Percentiles rank a stretch among this genome's conserved stretches.
phyloP scores from a whole-genome alignment of 352 stramenopile genomes.

The Saprolegnia diclina region DNA sequence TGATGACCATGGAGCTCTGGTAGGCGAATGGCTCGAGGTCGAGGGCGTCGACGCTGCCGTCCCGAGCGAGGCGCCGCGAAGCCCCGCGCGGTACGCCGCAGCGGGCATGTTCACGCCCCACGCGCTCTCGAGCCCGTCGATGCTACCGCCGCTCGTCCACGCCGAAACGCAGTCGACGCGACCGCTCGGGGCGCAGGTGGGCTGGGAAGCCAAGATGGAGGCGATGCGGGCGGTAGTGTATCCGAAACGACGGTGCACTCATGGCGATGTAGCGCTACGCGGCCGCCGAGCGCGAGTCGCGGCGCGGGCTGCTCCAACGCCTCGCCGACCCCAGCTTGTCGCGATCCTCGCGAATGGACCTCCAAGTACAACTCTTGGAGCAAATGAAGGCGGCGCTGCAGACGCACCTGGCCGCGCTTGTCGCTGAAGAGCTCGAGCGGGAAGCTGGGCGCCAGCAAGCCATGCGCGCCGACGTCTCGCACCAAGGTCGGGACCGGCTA shows the following conservation, averaged over 20 bases:
- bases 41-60: conserved; percentile 28
- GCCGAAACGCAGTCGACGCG: conserved; percentile 55
- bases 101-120: conserved; percentile 17
- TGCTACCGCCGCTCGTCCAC: conserved; percentile 26
- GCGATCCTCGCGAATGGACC: conserved; percentile 29
- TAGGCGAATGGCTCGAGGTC: conserved; percentile 30
- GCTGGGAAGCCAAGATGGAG: conserved; percentile 47
- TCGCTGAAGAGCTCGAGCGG: conserved; percentile 54
- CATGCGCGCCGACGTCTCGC: conserved; percentile 42
- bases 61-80: neutral
- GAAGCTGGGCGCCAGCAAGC: conserved; percentile 56
- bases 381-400: conserved; percentile 44
- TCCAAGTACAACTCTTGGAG: conserved; percentile 56
- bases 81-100: neutral
- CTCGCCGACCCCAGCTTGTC: conserved; percentile 43
- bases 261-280: conserved; percentile 28
- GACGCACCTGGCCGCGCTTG: conserved; percentile 45
- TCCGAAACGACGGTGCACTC: neutral
- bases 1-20: neutral
- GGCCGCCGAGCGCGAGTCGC: conserved; percentile 40
- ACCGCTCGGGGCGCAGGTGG: conserved; percentile 40
- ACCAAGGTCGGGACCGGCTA: conserved; percentile 41
- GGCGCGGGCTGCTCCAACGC: conserved; percentile 46
- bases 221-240: conserved; percentile 41
- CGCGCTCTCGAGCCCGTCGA: conserved; percentile 14